Conservation (phyloP, 2,329 filamentous ascomycete species). For the Epichloe baconii region DNA sequence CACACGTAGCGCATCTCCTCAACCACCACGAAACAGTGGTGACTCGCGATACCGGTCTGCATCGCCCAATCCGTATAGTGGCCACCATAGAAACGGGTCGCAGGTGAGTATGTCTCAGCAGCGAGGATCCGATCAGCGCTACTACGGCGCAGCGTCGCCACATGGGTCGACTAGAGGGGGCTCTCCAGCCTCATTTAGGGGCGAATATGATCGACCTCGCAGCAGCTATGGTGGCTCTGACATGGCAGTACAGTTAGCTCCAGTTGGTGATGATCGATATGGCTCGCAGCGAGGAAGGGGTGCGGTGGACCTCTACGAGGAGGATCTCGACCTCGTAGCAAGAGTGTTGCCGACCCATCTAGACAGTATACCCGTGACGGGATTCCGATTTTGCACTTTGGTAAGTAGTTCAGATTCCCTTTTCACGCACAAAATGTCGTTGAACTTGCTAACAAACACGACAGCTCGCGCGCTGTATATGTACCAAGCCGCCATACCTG, state of each 20-base stretch:
- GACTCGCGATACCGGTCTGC: slow-evolving; percentile 35
- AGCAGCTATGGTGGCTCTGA: slow-evolving; percentile 38
- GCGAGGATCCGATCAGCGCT: slow-evolving; percentile 35
- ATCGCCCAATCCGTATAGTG: slow-evolving; percentile 52
- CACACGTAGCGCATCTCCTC: slow-evolving; percentile 48
- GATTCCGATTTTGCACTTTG: slow-evolving; percentile 79
- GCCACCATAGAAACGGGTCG: slow-evolving; percentile 23
- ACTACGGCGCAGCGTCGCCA: slow-evolving; percentile 39
- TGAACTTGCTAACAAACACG: neutral
- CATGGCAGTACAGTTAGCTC: slow-evolving; percentile 58
- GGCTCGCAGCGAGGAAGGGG: slow-evolving; percentile 41
- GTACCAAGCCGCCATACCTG: slow-evolving; percentile 88
- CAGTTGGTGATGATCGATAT: slow-evolving; percentile 42
- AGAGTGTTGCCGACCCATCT: slow-evolving; percentile 74
- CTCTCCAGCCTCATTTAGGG: slow-evolving; percentile 33
- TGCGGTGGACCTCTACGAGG: slow-evolving; percentile 45
- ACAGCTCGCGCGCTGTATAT: slow-evolving; percentile 85
- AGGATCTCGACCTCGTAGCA: slow-evolving; percentile 49
- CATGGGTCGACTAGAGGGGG: slow-evolving; percentile 31
- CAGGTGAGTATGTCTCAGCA: slow-evolving; percentile 28
- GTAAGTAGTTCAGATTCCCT: slow-evolving; percentile 44
- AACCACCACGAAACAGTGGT: slow-evolving; percentile 43
- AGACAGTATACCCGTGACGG: slow-evolving; percentile 77
- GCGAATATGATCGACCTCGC: slow-evolving; percentile 34
- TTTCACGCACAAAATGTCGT: slow-evolving; percentile 9